Conservation (phyloP, 768 basidiomycete species). For the Boletus vinaceobasis region DNA sequence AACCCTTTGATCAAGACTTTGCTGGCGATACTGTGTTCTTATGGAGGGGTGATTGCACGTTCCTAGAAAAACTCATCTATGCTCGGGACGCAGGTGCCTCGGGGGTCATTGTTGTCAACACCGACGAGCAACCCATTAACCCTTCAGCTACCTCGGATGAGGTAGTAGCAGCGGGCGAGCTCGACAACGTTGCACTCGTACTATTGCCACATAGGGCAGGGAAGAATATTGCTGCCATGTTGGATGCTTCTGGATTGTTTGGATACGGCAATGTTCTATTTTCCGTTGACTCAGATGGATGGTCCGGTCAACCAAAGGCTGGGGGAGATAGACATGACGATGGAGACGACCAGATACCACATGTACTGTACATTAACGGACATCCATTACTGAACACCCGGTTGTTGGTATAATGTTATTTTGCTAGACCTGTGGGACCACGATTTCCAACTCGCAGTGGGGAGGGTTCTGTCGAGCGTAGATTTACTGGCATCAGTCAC, state of each 20-base stretch:
- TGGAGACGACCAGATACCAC: slow-evolving; percentile 35
- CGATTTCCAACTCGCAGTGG: not conserved
- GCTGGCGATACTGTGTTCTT: slow-evolving; percentile 57
- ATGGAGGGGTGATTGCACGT: slow-evolving; percentile 81
- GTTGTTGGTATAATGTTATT: slow-evolving; percentile 48
- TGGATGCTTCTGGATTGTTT: slow-evolving; percentile 47
- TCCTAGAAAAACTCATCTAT: slow-evolving; percentile 73
- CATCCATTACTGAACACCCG: slow-evolving; percentile 75
- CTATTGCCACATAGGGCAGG: slow-evolving; percentile 55
- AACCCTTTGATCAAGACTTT: slow-evolving; percentile 47
- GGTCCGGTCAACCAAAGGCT: slow-evolving; percentile 22
- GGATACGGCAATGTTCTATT: slow-evolving; percentile 50
- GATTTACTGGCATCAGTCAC: too few relatives aligned
- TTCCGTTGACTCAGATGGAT: slow-evolving; percentile 41
- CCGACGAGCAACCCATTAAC: slow-evolving; percentile 57
- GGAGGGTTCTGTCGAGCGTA: too few relatives aligned
- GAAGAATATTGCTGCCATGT: slow-evolving; percentile 49
- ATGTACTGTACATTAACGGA: slow-evolving; percentile 73
- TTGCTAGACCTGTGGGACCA: not conserved
- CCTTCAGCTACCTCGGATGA: slow-evolving; percentile 63
- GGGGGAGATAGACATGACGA: slow-evolving; percentile 17
- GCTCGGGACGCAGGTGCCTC: slow-evolving; percentile 70
- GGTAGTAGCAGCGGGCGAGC: slow-evolving; percentile 50
- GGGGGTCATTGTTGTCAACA: slow-evolving; percentile 74
- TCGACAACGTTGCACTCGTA: slow-evolving; percentile 58